Evolutionary conservation across 2,329 filamentous ascomycete genomes (phyloP).

Genomic region (Colletotrichum sp.): DNA sequence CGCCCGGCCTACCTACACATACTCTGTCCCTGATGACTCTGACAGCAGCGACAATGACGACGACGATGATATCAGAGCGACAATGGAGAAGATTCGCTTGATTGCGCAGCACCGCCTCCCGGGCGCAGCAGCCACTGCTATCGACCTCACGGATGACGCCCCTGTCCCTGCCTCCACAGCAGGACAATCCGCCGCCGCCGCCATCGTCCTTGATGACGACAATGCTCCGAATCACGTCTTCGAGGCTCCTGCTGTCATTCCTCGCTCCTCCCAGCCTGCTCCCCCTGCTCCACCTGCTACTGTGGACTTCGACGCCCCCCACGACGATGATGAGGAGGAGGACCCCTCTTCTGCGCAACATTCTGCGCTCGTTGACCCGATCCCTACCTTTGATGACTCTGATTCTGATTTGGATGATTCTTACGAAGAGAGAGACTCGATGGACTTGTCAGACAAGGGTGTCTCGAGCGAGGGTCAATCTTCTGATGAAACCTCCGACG

Average conservation of each 20-base stretch:
- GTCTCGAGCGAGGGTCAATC: background rate
- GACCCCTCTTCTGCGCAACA: background rate
- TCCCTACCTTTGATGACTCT: background rate
- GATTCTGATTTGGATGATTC: background rate
- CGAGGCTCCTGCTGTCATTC: background rate
- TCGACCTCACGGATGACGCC: conserved; percentile 5
- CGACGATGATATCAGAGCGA: conserved; percentile 22
- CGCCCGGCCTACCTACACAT: conserved; percentile 35
- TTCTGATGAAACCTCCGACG: background rate
- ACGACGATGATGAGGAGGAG: background rate
- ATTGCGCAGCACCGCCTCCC: background rate
- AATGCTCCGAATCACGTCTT: background rate
- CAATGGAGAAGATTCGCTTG: background rate
- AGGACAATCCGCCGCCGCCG: background rate
- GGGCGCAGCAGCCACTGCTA: background rate
- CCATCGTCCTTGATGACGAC: background rate
- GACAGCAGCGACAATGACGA: conserved; percentile 34
- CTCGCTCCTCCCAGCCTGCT: background rate
- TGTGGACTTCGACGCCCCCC: background rate
- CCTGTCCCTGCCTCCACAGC: background rate
- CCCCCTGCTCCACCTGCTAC: background rate
- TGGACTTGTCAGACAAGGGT: background rate
- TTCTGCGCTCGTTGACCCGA: background rate
- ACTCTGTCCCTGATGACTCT: conserved; percentile 48
- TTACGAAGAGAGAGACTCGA: background rate